A percentile compares a stretch with the other conserved stretches of the same genome.
Conservation (phyloP, 1,284 basidiomycete genomes). For the Boletellus sp. region DNA sequence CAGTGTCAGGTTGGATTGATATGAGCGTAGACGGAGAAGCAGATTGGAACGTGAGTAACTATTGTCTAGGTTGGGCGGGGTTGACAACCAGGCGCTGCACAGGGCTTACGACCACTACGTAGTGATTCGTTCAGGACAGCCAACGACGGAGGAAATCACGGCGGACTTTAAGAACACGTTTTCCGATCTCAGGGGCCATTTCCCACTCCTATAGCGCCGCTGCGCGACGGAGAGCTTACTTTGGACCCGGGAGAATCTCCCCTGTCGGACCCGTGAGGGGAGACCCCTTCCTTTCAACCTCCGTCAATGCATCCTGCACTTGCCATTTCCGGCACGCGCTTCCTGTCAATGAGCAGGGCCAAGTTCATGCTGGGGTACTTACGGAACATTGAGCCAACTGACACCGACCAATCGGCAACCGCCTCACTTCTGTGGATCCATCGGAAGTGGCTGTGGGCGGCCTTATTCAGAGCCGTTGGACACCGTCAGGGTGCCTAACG, state of each 20-base stretch:
- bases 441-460: slow-evolving; percentile 21
- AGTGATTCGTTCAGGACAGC: slow-evolving; percentile 11
- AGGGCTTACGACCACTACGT: slow-evolving; percentile 40
- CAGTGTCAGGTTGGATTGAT: neutral
- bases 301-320: slow-evolving; percentile 18
- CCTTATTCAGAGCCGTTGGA: slow-evolving; percentile 19
- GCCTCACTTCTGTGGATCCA: slow-evolving; percentile 23
- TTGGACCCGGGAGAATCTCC: slow-evolving; percentile 36
- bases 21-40: neutral
- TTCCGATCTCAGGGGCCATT: slow-evolving; percentile 20
- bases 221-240: neutral
- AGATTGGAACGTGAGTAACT: slow-evolving; percentile 13
- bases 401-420: slow-evolving; percentile 11
- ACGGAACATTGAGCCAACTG: neutral
- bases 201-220: neutral
- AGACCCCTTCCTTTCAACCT: slow-evolving; percentile 24
- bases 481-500: slow-evolving; percentile 21
- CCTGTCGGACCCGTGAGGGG: slow-evolving; percentile 30
- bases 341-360: slow-evolving; percentile 38
- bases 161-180: slow-evolving; percentile 36
- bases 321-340: slow-evolving; percentile 40
- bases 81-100: neutral
- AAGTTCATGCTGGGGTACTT: slow-evolving; percentile 41
- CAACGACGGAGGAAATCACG: slow-evolving; percentile 13
- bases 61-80: neutral